Conservation (phyloP, 768 basidiomycete genomes). For the Scleroderma bovista region DNA sequence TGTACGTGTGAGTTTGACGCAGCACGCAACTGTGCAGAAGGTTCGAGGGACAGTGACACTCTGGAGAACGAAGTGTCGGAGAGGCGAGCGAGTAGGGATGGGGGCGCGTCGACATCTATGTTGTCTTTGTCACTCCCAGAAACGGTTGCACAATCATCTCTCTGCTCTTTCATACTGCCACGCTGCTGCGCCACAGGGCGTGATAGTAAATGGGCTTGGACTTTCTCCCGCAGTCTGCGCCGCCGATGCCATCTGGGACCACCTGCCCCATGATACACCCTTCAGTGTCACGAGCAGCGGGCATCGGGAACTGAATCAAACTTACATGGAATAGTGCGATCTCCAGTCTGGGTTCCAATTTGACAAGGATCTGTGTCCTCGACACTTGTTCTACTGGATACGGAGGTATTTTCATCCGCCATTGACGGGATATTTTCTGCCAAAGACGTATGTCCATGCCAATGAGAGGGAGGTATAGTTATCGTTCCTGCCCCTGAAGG, state of each 20-base stretch:
- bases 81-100: background rate
- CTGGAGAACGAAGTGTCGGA: background rate
- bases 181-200: constrained; percentile 4
- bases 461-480: background rate
- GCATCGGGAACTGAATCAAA: no score
- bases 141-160: background rate
- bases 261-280: background rate
- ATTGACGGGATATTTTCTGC: no score
- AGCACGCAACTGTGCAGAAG: no score
- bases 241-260: constrained; percentile 30
- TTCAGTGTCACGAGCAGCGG: no score
- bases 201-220: constrained; percentile 41
- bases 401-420: no score
- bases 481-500: background rate
- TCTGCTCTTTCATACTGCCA: background rate
- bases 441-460: background rate
- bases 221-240: constrained; percentile 41
- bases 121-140: background rate
- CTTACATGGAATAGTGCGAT: no score
- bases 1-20: no score
- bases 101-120: background rate
- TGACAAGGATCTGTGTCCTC: no score
- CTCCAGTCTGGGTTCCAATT: no score
- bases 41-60: no score
- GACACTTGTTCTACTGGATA: no score